Evolutionary conservation across 805 yeast genomes (phyloP).

Genomic region (Candida oleophila): DNA sequence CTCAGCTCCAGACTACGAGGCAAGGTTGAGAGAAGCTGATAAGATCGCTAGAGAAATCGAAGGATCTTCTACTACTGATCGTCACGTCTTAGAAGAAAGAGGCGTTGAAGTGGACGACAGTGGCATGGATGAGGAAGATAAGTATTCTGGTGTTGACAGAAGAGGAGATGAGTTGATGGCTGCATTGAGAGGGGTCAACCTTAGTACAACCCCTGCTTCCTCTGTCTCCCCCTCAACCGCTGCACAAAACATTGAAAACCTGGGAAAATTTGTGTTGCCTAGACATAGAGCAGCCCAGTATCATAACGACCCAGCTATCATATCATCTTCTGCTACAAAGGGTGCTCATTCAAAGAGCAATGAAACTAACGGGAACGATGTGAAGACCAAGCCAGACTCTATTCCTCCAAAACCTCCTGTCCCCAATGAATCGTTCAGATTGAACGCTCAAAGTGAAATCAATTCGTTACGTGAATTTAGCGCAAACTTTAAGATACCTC

Average conservation of each 20-base stretch:
- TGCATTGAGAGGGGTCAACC: constrained; percentile 35
- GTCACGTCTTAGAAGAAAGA: constrained; percentile 90
- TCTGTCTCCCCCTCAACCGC: constrained; percentile 4
- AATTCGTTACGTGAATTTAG: constrained; percentile 75
- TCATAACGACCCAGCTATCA: constrained; percentile 66
- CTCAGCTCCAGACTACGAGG: constrained; percentile 68
- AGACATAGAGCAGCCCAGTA: constrained; percentile 51
- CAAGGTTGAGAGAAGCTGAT: constrained; percentile 69
- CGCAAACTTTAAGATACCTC: constrained; percentile 75
- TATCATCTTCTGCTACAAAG: constrained; percentile 48
- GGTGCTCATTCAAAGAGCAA: not conserved
- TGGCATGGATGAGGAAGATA: constrained; percentile 93
- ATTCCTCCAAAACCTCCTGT: constrained; percentile 31
- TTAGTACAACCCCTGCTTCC: constrained; percentile 12
- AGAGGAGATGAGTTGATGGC: constrained; percentile 52
- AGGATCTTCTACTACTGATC: constrained; percentile 61
- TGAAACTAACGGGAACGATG: constrained; percentile 6
- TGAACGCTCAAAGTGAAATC: constrained; percentile 60
- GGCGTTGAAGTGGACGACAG: constrained; percentile 75
- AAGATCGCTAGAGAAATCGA: constrained; percentile 82
- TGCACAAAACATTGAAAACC: constrained; percentile 10
- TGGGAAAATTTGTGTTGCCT: constrained; percentile 55
- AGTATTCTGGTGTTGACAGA: constrained; percentile 88
- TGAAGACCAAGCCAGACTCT: constrained; percentile 25
- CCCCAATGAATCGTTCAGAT: constrained; percentile 37